Evolutionary conservation across 225 moss, liverwort and hornwort genomes (phyloP).

Genomic region (Pseudisothecium myosuroides): DNA sequence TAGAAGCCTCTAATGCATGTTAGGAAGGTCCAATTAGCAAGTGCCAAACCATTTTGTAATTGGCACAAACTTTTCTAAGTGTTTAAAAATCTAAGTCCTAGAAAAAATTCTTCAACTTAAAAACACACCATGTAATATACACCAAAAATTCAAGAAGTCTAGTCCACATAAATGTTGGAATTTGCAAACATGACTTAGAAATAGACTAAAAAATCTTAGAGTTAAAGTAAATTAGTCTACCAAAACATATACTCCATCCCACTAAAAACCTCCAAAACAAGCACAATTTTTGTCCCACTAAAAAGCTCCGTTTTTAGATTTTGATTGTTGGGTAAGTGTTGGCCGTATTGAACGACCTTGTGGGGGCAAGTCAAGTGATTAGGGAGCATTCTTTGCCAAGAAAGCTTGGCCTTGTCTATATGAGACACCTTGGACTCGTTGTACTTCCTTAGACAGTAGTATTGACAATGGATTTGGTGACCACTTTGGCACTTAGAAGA

Average conservation of each 20-base stretch:
- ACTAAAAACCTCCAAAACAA: no score
- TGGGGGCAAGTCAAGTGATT: no score
- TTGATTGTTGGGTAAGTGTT: no score
- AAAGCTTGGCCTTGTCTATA: no score
- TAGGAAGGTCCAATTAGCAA: not conserved
- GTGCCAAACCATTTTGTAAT: not conserved
- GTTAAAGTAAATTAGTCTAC: rapidly evolving
- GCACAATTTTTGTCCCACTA: no score
- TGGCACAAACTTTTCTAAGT: not conserved
- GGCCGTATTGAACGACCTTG: no score
- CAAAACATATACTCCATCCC: not conserved
- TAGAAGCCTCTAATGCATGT: not conserved
- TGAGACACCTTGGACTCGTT: no score
- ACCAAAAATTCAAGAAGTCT: not conserved
- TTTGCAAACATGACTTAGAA: not conserved
- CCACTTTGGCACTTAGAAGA: no score
- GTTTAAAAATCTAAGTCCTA: not conserved
- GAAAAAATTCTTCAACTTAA: not conserved
- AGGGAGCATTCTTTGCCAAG: no score
- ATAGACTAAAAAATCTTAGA: not conserved
- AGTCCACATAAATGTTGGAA: not conserved
- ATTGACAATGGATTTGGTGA: no score
- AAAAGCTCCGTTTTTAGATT: no score
- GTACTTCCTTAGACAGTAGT: no score
- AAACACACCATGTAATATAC: not conserved